phyloP scores from a whole-genome alignment of 2,329 filamentous ascomycete species.

The Trichoderma arundinaceum region DNA sequence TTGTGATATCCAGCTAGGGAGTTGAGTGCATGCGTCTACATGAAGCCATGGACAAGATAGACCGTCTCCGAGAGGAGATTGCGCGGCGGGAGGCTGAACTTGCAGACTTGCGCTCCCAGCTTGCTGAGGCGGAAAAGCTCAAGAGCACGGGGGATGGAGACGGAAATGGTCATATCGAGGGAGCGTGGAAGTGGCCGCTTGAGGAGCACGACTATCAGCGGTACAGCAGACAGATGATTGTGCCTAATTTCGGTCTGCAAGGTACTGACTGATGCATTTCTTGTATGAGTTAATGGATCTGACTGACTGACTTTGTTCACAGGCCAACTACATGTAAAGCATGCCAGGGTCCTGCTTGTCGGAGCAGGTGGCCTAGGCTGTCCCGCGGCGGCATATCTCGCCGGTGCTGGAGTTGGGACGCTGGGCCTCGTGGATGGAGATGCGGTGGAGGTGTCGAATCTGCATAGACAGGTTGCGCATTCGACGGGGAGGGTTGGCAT shows the following conservation, averaged over 20 bases:
- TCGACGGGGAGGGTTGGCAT: slow-evolving; percentile 71
- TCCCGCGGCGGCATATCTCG: slow-evolving; percentile 90
- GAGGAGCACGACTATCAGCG: slow-evolving; percentile 75
- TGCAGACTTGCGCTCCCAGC: slow-evolving; percentile 50
- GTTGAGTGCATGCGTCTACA: no score
- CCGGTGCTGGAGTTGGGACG: slow-evolving; percentile 83
- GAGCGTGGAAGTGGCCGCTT: slow-evolving; percentile 70
- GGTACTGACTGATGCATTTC: slow-evolving; percentile 52
- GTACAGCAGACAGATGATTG: slow-evolving; percentile 90
- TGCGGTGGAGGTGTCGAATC: slow-evolving; percentile 83
- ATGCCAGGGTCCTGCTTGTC: slow-evolving; percentile 76
- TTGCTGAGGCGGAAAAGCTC: slow-evolving; percentile 44
- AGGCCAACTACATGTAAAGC: slow-evolving; percentile 79
- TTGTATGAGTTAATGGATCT: no score
- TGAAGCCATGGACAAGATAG: slow-evolving; percentile 47
- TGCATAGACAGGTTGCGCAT: slow-evolving; percentile 91
- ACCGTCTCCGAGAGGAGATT: slow-evolving; percentile 55
- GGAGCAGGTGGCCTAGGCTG: slow-evolving; percentile 91
- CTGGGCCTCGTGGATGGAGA: slow-evolving; percentile 89
- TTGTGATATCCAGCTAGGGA: no score
- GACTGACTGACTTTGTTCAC: no score
- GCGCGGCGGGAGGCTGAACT: slow-evolving; percentile 56
- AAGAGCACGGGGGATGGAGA: slow-evolving; percentile 17
- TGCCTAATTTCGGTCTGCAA: slow-evolving; percentile 78
- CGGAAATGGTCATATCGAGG: slow-evolving; percentile 37